A percentile compares a stretch with the other conserved stretches of the same genome.
phyloP scores from a whole-genome alignment of 805 yeast genomes.

The Danielia reshetovae region DNA sequence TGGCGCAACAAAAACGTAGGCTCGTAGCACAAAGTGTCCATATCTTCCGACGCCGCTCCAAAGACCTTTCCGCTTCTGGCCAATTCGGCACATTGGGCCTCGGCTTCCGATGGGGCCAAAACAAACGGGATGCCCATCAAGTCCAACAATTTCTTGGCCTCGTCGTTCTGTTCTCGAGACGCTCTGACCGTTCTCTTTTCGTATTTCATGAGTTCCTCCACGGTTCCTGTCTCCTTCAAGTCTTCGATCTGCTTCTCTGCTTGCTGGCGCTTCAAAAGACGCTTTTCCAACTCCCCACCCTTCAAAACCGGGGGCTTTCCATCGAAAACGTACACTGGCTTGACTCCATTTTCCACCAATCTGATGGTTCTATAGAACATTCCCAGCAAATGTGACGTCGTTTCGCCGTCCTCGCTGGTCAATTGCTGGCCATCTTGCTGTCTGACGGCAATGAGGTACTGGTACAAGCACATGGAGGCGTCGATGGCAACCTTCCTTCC shows the following conservation, averaged over 20 bases:
- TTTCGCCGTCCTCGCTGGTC: constrained; percentile 84
- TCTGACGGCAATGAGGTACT: constrained; percentile 92
- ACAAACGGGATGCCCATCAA: constrained; percentile 96
- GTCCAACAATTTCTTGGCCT: constrained; percentile 74
- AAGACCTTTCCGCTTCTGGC: constrained; percentile 88
- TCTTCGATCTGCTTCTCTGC: constrained; percentile 74
- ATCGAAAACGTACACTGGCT: constrained; percentile 95
- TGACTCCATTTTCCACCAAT: constrained; percentile 87
- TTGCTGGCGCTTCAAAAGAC: constrained; percentile 75
- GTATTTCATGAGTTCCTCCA: constrained; percentile 67
- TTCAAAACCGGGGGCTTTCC: constrained; percentile 96
- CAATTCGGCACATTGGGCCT: constrained; percentile 94
- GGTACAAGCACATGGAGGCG: constrained; percentile 96
- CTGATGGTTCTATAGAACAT: constrained; percentile 91
- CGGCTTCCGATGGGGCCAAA: constrained; percentile 97
- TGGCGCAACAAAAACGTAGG: constrained; percentile 84
- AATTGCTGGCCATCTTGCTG: constrained; percentile 96
- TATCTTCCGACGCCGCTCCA: constrained; percentile 98
- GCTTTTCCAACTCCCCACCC: constrained; percentile 87
- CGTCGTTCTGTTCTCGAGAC: constrained; percentile 87
- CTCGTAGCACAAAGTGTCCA: constrained; percentile 94
- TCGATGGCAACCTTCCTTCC: constrained; percentile 98
- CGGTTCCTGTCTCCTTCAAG: constrained; percentile 74
- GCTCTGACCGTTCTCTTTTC: constrained; percentile 90
- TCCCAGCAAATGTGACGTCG: constrained; percentile 91